Evolutionary conservation across 805 yeast genomes (phyloP), one percentile per base, ranked within the genome.

Genomic region (Candida fluviatilis): DNA sequence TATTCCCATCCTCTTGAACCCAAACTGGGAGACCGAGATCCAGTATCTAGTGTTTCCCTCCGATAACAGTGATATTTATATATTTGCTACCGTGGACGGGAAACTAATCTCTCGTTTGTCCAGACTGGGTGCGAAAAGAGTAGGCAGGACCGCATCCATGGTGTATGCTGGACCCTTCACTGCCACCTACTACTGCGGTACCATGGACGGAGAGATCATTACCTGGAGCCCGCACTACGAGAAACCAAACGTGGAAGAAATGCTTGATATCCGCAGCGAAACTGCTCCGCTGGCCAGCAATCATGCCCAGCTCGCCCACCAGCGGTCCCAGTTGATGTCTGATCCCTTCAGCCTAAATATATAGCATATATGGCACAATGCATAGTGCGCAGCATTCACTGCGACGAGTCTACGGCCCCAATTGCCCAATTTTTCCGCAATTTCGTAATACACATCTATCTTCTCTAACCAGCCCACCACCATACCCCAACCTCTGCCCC

Each of bases 11-110:
- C 60, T 75, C 32, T 52, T 83, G 15, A 72, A 76, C 37, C 77
- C 80, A 1, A 45, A 56, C 0, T 50, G 52, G 8, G 88, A 83
- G 46, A 65, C 80, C 3, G 79, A 72, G 25, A 52, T 71, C 5
- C 84, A 77, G 41, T 74, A 75, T 46, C 56, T 85, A 17, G 66
- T 85, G 57, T 78, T 80, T 38, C 91, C 95, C 0, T 80, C 88
- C 0, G 93, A 85, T 47, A 80, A 70, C 42, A 89, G 91, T 3
- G 89, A 84, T 46, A 59, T 86, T 1, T 65, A 80, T 29, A 68
- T 83, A 35, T 80, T 70, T 41, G 60, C 83, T 14, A 64, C 77
- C 0, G 54, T 65, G 1, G 84, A 81, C 46, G 95, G 93, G 0
- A 78, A 75, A 45, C 54, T 84, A 33, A 71, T 82, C 3, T 65